Evolutionary conservation across 2,329 filamentous ascomycete genomes (phyloP).

Genomic region (Cucurbitaria berberidis): DNA sequence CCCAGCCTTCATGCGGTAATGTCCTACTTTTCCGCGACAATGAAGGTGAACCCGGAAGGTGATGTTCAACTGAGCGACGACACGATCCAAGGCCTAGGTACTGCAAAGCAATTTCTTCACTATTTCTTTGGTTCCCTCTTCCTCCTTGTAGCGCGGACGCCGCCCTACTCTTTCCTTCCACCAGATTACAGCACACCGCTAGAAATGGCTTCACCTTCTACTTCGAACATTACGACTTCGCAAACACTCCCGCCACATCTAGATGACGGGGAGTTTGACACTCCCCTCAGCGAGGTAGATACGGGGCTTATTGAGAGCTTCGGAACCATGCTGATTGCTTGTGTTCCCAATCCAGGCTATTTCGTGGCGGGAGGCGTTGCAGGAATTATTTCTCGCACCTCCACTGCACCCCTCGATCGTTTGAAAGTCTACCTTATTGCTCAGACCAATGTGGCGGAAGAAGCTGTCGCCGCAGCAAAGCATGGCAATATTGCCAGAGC

Average conservation of each 20-base stretch:
- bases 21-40: slow-evolving; percentile 88
- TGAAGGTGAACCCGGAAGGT: slow-evolving; percentile 90
- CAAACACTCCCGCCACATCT: slow-evolving; percentile 47
- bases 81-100: slow-evolving; percentile 93
- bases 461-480: slow-evolving; percentile 70
- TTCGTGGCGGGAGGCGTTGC: slow-evolving; percentile 95
- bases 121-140: slow-evolving; percentile 78
- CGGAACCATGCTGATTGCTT: slow-evolving; percentile 60
- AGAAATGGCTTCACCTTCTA: slow-evolving; percentile 35
- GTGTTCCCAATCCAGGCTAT: slow-evolving; percentile 89
- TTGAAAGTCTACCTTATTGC: slow-evolving; percentile 97
- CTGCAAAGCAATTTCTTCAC: slow-evolving; percentile 70
- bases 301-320: slow-evolving; percentile 41
- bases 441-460: slow-evolving; percentile 71
- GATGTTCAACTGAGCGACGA: slow-evolving; percentile 93
- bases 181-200: slow-evolving; percentile 31
- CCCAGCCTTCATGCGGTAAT: slow-evolving; percentile 81
- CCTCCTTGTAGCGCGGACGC: slow-evolving; percentile 66
- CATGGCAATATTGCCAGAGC: slow-evolving; percentile 71
- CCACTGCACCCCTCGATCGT: slow-evolving; percentile 93
- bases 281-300: slow-evolving; percentile 37
- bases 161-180: slow-evolving; percentile 44
- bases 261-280: slow-evolving; percentile 32
- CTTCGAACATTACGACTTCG: slow-evolving; percentile 30
- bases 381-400: slow-evolving; percentile 92